Base-by-base conservation (phyloP, 2,329 filamentous ascomycete genomes). In the Fusarium goolgardi region DNA sequence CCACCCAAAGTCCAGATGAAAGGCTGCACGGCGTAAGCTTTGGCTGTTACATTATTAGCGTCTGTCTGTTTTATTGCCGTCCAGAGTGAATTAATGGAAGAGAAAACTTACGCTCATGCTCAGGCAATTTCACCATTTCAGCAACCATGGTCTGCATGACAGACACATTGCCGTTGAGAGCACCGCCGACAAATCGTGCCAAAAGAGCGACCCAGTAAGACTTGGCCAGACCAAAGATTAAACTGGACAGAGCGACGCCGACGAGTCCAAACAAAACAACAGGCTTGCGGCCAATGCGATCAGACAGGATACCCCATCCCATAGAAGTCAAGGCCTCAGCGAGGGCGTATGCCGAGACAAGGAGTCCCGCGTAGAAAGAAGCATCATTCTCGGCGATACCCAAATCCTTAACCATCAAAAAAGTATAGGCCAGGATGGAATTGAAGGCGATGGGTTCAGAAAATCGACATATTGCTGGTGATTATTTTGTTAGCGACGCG, bases 391-490 rank as follows among this genome's bases (percentile, higher is more conserved):
- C 80, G 43, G 89, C 84, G 25, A 96, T 89, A 63, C 91, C 90
- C 72, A 97, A 96, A 3, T 88, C 88, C 37, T 88, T 87, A 4
- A 93, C 89, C 94, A 97, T 97, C 74, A 92, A 88, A 1, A 94
- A 94, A 2, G 97, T 86, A 78, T 97, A 97, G 3, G 94, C 94
- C 32, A 90, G 90, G 73, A 97, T 96, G 18, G 92, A 96, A 78
- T 97, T 97, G 75, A 97, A 86, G 1, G 94, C 94, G 1, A 94
- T 97, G 81, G 97, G 94, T 77, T 97, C 94, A 55, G 91, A 91
- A 27, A 97, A 73, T 34, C 71, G 71, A 56, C 71, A 73, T 73
- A 73, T 73, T 64, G 69, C 71, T 73, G 56, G 6, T 51, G 11
- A 8, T 35, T 7, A 7, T 34, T 34, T 8, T 29, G 40, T 64